phyloP scores from a whole-genome alignment of 2,329 filamentous ascomycete species.

The Emmonsiellopsis sp. region DNA sequence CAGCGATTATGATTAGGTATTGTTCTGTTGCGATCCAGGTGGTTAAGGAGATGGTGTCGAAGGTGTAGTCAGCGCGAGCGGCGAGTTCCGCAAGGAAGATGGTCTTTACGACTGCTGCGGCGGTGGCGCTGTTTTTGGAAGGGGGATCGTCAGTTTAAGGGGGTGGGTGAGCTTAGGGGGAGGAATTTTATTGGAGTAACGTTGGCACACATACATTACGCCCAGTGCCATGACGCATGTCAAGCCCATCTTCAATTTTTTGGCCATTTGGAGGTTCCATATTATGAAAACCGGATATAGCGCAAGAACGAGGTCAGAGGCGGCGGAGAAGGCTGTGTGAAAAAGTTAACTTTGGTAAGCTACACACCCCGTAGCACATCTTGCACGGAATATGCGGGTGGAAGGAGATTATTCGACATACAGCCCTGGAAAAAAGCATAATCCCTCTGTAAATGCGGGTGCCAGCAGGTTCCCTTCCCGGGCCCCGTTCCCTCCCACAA shows the following conservation, averaged over 20 bases:
- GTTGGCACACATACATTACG: constrained; percentile 5
- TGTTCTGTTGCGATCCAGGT: constrained; percentile 8
- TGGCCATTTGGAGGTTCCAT: constrained; percentile 6
- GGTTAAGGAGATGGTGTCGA: constrained; percentile 4
- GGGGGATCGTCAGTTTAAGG: no score
- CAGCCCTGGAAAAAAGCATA: constrained; percentile 9
- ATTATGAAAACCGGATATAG: constrained; percentile 12
- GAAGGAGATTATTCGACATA: not conserved
- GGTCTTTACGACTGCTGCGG: constrained; percentile 7
- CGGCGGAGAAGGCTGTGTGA: constrained; percentile 8
- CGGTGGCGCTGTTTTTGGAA: constrained; percentile 3
- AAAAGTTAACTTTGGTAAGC: not conserved
- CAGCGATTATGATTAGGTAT: constrained; percentile 12
- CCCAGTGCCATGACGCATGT: constrained; percentile 6
- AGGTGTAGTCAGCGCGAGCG: constrained; percentile 7
- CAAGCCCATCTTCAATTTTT: constrained; percentile 6
- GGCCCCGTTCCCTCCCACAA: constrained; percentile 4
- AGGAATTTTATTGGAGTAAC: not conserved
- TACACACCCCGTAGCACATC: not conserved
- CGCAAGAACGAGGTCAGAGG: constrained; percentile 9
- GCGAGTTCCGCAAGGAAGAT: constrained; percentile 5
- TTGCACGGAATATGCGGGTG: not conserved
- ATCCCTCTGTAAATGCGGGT: constrained; percentile 4
- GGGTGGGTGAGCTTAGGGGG: no score
- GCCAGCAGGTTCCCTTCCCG: constrained; percentile 6